phyloP scores from a whole-genome alignment of 768 basidiomycete genomes.

The Hericium coralloides region DNA sequence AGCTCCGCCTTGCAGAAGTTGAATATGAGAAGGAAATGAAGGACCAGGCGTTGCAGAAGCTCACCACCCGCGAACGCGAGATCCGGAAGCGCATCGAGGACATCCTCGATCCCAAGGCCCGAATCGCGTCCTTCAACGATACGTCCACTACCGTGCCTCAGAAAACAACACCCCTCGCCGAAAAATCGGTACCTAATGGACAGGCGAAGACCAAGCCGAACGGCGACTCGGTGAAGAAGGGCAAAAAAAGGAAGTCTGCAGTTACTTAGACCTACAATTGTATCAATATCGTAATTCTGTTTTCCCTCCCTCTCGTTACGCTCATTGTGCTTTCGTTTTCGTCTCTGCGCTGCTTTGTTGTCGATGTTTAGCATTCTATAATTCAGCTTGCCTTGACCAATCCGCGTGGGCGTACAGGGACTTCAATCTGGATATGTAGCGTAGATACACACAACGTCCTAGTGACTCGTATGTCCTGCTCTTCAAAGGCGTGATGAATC shows the following conservation, averaged over 20 bases:
- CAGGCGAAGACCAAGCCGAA: constrained; percentile 15
- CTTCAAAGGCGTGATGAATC: constrained; percentile 29
- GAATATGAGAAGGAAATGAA: constrained; percentile 69
- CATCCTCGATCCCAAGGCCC: constrained; percentile 30
- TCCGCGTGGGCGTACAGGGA: too few species aligned
- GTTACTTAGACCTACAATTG: too few species aligned
- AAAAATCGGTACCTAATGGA: constrained; percentile 20
- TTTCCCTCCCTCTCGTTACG: constrained; percentile 17
- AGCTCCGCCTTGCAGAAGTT: constrained; percentile 62
- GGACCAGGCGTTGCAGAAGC: constrained; percentile 53
- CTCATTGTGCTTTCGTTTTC: neutral
- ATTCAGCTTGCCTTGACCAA: too few species aligned
- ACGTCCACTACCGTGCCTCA: constrained; percentile 11
- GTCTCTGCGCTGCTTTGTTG: too few species aligned
- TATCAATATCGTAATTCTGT: neutral
- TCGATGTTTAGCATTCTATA: too few species aligned
- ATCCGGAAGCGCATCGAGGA: constrained; percentile 74
- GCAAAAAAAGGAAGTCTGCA: constrained; percentile 11
- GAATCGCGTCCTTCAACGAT: neutral
- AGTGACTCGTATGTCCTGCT: constrained; percentile 4
- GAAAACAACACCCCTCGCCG: constrained; percentile 10
- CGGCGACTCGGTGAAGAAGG: constrained; percentile 13
- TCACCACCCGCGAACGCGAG: constrained; percentile 71
- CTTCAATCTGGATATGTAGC: constrained; percentile 25
- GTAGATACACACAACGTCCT: neutral